Conservation (phyloP, 129 eudicot species). For the Flaveria linearis region DNA sequence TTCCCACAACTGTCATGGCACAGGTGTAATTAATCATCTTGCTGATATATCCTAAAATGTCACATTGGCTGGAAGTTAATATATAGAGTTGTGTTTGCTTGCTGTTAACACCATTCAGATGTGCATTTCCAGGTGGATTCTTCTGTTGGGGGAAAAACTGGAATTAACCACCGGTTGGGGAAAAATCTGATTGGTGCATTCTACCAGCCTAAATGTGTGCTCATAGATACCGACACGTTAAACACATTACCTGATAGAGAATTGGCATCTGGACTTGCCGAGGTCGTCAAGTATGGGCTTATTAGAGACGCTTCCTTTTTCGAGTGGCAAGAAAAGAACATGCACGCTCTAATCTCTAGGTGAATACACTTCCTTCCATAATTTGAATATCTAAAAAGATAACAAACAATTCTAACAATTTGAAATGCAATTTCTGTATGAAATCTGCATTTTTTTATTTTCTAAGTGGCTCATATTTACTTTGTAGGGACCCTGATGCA, state of each 20-base stretch:
- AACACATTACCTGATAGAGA: slow-evolving; percentile 93
- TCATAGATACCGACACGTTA: slow-evolving; percentile 83
- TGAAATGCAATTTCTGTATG: neutral
- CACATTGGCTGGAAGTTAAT: neutral
- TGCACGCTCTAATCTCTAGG: slow-evolving; percentile 81
- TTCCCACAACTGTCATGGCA: slow-evolving; percentile 7
- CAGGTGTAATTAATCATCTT: neutral
- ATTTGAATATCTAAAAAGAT: neutral
- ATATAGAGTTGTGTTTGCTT: neutral
- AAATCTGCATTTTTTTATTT: neutral
- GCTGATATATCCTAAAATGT: neutral
- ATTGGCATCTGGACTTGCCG: slow-evolving; percentile 92
- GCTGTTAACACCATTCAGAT: neutral
- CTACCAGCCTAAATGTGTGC: slow-evolving; percentile 95
- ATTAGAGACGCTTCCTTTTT: slow-evolving; percentile 82
- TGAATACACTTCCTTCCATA: slow-evolving; percentile 13
- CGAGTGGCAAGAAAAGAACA: slow-evolving; percentile 97
- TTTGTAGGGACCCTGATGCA: slow-evolving; percentile 73
- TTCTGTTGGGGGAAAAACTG: slow-evolving; percentile 97
- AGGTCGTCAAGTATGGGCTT: slow-evolving; percentile 90
- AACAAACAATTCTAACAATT: neutral
- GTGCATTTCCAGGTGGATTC: slow-evolving; percentile 72
- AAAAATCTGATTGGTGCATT: slow-evolving; percentile 96
- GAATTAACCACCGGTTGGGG: slow-evolving; percentile 86
- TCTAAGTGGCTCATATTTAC: neutral